Base-by-base conservation (phyloP, 2,329 filamentous ascomycete genomes). In the Talaromyces pinophilus region DNA sequence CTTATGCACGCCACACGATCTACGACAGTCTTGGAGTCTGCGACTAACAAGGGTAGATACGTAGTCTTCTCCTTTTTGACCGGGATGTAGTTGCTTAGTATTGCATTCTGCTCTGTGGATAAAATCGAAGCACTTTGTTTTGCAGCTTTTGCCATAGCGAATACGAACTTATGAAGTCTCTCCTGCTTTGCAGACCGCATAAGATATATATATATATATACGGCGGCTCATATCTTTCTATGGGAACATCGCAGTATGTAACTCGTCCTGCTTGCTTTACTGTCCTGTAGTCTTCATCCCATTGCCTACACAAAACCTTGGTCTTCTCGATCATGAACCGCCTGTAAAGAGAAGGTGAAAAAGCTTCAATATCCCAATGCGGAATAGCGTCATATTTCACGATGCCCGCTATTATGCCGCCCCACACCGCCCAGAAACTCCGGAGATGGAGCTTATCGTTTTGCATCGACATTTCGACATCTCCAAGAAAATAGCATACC, bases 381-480 rank as follows among this genome's bases (percentile, higher is more conserved):
- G 28, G 44, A 59, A 42, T 64, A 64, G 52, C 42, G 52, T 28
- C 6, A 30, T 40, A 8, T 22, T 13, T 0, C 17, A 13, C 52
- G 17, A 52, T 33, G 50, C 15, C 15, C 17, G 8, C 35, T 60
- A 65, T 65, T 59, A 33, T 65, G 63, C 55, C 63, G 19, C 19
- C 6, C n/a, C n/a, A 40, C 44, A 65, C 63, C 63, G 63, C 63
- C 55, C 19, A 13, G 25, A 15, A 50, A n/a, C 10, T 30, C 5
- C 22, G 3, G 19, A 25, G 44, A 60, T 52, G 33, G 50, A 52
- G 54, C 63, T 65, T 52, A 65, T 65, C 63, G 54, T 52, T 28
- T 40, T 48, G 30, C 48, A n/a, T 40, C 35, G 13, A 35, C 19
- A 38, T 1, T 38, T 57, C 25, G 13, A 63, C 50, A 17, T 33